phyloP scores from a whole-genome alignment of 2,329 filamentous ascomycete genomes.

The Lasiodiplodia hormozganensis region DNA sequence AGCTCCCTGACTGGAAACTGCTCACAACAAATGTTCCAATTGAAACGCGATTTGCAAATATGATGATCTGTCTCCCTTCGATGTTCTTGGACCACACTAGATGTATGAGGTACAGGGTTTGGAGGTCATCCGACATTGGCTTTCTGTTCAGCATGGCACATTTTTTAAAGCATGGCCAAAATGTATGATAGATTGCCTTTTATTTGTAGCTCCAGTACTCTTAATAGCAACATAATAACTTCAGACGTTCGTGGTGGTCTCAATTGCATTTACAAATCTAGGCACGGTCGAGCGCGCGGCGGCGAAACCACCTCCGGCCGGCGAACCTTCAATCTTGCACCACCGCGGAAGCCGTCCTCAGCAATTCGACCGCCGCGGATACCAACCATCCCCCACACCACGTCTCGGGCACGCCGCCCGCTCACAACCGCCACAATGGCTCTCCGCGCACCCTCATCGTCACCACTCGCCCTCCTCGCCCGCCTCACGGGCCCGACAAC shows the following conservation, averaged over 20 bases:
- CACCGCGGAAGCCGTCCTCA: conserved; percentile 8
- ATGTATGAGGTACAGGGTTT: background rate
- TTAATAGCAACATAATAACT: background rate
- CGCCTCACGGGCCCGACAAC: background rate
- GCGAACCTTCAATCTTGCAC: conserved; percentile 3
- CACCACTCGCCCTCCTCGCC: conserved; percentile 20
- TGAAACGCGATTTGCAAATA: background rate
- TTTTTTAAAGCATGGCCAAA: background rate
- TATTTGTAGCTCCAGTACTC: background rate
- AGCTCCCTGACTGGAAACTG: background rate
- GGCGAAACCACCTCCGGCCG: conserved; percentile 16
- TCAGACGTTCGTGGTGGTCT: background rate
- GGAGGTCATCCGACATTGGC: background rate
- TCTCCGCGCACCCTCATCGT: conserved; percentile 4
- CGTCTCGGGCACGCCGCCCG: background rate
- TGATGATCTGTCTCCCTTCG: background rate
- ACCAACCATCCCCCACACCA: background rate
- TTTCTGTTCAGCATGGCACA: background rate
- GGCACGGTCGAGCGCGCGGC: conserved; percentile 1
- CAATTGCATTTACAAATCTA: background rate
- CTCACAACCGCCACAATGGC: conserved; percentile 13
- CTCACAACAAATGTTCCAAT: background rate
- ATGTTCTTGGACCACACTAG: background rate
- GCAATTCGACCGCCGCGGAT: background rate
- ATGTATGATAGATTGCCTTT: background rate